These are phyloP conservation scores for Lodderomyces oxycetoniae DNA, from an alignment of 1,139 yeast species.

Conservation along the genomic window DNA sequence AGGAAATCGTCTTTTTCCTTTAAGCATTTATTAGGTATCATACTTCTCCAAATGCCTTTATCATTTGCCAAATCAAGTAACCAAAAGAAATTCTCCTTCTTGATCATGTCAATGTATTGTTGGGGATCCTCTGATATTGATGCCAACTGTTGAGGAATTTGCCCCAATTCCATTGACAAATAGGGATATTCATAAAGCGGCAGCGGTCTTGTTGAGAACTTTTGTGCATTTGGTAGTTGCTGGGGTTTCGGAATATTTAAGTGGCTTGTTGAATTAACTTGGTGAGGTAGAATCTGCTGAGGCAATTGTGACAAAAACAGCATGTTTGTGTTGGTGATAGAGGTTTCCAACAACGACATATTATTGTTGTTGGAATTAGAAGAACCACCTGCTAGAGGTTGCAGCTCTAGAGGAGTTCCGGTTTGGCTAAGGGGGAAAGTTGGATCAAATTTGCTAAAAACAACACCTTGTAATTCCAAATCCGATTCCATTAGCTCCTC, in stretches of 20 bases:
- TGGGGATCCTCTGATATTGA: slow-evolving; percentile 1
- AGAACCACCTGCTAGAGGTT: too few relatives aligned
- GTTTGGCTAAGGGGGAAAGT: too few relatives aligned
- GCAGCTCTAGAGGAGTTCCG: too few relatives aligned
- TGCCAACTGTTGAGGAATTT: not conserved
- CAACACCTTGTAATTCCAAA: slow-evolving; percentile 28
- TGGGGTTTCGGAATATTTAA: not conserved
- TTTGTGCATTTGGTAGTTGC: not conserved
- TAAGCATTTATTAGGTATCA: slow-evolving; percentile 33
- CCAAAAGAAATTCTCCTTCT: slow-evolving; percentile 35
- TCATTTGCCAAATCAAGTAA: slow-evolving; percentile 39
- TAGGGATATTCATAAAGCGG: too few relatives aligned
- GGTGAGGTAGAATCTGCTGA: not conserved
- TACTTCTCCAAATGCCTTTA: slow-evolving; percentile 34
- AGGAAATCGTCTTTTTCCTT: slow-evolving; percentile 19
- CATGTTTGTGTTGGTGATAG: too few relatives aligned
- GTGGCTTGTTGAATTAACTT: not conserved
- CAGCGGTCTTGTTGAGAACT: not conserved
- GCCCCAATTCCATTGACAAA: too few relatives aligned
- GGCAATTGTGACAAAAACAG: not conserved
- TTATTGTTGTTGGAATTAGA: slow-evolving; percentile 4
- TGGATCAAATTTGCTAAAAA: not conserved
- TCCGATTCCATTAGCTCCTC: slow-evolving; percentile 33
- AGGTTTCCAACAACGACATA: too few relatives aligned
- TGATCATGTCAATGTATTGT: slow-evolving; percentile 23